Percentiles rank a stretch among this genome's conserved stretches.
Evolutionary conservation across 1,284 basidiomycete species (phyloP).

Genomic region (Naganishia albida): DNA sequence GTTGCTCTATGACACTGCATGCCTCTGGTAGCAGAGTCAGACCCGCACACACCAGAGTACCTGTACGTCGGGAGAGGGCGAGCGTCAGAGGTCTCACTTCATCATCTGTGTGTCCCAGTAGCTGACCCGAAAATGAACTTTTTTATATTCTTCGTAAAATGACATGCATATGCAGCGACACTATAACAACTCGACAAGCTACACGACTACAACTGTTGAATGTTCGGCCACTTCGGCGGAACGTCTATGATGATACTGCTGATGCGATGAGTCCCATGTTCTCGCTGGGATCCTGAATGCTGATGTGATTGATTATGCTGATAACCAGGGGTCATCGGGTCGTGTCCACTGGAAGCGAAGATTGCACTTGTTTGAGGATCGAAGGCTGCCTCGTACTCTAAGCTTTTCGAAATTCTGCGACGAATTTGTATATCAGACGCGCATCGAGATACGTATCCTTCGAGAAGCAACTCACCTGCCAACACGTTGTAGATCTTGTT

Average conservation of each 20-base stretch:
- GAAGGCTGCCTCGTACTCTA: neutral
- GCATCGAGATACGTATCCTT: neutral
- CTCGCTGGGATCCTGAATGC: slow-evolving; percentile 8
- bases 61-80: too few relatives aligned
- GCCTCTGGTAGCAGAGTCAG: neutral
- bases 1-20: neutral
- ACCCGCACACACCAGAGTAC: too few relatives aligned
- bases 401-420: slow-evolving; percentile 22
- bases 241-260: slow-evolving; percentile 29
- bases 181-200: slow-evolving; percentile 24
- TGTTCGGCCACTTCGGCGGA: slow-evolving; percentile 5
- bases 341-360: too few relatives aligned
- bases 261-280: slow-evolving; percentile 6
- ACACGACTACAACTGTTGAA: slow-evolving; percentile 22
- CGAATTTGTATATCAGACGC: neutral
- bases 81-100: too few relatives aligned
- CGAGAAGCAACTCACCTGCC: slow-evolving; percentile 43
- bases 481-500: slow-evolving; percentile 97
- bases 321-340: too few relatives aligned
- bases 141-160: neutral
- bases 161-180: slow-evolving; percentile 23
- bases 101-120: too few relatives aligned
- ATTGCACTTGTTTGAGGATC: too few relatives aligned
- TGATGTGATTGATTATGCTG: slow-evolving; percentile 4
- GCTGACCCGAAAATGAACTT: too few relatives aligned